These are phyloP conservation scores for Annulohypoxylon stygium DNA, from an alignment of 495 filamentous ascomycete species.

Conservation along the genomic window DNA sequence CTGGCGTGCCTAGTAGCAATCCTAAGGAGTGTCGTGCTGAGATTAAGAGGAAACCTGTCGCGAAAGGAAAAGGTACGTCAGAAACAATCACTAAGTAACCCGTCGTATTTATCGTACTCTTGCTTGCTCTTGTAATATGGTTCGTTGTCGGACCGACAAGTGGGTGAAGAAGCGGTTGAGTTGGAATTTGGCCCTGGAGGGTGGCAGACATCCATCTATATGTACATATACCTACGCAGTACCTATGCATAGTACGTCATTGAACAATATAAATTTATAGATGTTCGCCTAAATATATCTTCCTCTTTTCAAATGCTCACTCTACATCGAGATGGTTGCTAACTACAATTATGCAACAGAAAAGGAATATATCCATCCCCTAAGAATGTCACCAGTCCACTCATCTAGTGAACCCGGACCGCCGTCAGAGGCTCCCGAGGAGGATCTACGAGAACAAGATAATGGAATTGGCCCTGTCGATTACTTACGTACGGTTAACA, in stretches of 20 bases:
- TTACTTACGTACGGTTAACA: background rate
- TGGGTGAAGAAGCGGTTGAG: background rate
- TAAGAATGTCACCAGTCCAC: background rate
- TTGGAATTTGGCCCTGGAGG: background rate
- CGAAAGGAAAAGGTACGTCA: background rate
- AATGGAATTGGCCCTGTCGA: background rate
- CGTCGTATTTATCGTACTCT: background rate
- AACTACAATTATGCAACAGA: background rate
- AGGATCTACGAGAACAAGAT: background rate
- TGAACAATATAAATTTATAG: background rate
- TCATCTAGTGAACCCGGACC: background rate
- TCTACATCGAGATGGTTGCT: background rate
- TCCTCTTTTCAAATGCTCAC: background rate
- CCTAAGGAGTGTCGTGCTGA: background rate
- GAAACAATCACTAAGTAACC: background rate
- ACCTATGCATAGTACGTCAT: background rate
- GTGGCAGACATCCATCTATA: no score
- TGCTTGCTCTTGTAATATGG: background rate
- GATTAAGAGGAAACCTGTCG: background rate
- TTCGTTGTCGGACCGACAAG: background rate
- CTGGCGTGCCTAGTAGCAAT: background rate
- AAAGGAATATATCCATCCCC: background rate
- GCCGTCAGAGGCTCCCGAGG: background rate
- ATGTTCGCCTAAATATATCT: background rate
- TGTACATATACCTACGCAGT: no score